Evolutionary conservation across 148 eudicot genomes (phyloP).

Genomic region (Rhododendron ferrugineum): DNA sequence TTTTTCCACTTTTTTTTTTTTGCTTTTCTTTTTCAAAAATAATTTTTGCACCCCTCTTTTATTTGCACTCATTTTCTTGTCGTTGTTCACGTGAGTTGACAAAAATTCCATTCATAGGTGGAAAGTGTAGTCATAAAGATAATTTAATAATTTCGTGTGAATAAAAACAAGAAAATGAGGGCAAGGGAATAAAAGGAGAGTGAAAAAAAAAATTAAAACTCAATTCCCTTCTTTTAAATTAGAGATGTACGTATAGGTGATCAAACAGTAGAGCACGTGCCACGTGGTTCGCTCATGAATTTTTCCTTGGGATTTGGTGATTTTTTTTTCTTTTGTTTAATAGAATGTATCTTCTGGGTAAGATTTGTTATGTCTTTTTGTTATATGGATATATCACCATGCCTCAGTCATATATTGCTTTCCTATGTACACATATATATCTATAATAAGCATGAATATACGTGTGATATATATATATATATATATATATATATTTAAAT

Average conservation of each 20-base stretch:
- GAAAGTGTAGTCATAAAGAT: neutral
- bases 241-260: neutral
- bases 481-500: no score
- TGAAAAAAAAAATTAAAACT: neutral
- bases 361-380: neutral
- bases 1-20: neutral
- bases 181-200: neutral
- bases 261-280: neutral
- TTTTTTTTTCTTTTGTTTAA: neutral
- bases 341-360: constrained; percentile 4
- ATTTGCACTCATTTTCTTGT: neutral
- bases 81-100: neutral
- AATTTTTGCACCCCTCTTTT: neutral
- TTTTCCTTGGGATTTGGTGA: neutral
- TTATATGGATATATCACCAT: neutral
- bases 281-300: neutral
- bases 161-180: neutral
- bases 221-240: neutral
- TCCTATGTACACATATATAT: neutral
- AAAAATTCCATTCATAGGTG: neutral
- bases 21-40: neutral
- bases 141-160: neutral
- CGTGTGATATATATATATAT: neutral
- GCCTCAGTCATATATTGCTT: neutral
- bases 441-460: neutral